Evolutionary conservation across 2,329 filamentous ascomycete genomes (phyloP).

Genomic region (Verticillium zaregamsianum): DNA sequence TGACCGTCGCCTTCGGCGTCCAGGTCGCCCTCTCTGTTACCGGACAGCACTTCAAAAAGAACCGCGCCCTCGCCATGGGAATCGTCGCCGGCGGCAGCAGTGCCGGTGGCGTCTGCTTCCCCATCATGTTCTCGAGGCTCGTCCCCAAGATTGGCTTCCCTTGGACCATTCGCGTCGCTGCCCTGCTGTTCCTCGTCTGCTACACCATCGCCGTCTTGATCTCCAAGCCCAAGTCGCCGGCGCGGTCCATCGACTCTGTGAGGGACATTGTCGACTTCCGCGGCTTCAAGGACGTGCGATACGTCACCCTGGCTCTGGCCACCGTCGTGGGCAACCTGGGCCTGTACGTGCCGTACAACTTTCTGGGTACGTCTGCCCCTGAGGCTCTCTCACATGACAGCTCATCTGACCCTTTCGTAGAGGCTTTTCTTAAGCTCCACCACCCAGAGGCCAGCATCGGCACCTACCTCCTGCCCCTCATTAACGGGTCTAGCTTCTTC

Average conservation of each 20-base stretch:
- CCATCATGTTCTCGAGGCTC: slow-evolving; percentile 31
- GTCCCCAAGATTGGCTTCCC: slow-evolving; percentile 48
- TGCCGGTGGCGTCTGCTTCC: slow-evolving; percentile 11
- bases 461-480: slow-evolving; percentile 35
- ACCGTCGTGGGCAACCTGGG: slow-evolving; percentile 15
- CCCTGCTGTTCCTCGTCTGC: slow-evolving; percentile 34
- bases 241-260: slow-evolving; percentile 2
- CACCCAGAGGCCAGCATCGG: slow-evolving; percentile 29
- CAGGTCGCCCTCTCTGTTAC: slow-evolving; percentile 9
- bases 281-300: slow-evolving; percentile 7
- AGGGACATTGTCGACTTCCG: slow-evolving; percentile 5
- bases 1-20: slow-evolving; percentile 7
- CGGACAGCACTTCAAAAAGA: slow-evolving; percentile 32
- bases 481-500: slow-evolving; percentile 41
- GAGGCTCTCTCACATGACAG: slow-evolving; percentile 28
- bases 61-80: slow-evolving; percentile 24
- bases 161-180: slow-evolving; percentile 43
- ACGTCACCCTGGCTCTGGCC: slow-evolving; percentile 4
- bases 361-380: slow-evolving; percentile 20
- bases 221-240: slow-evolving; percentile 20
- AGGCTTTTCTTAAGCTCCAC: slow-evolving; percentile 34
- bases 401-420: slow-evolving; percentile 42
- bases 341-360: slow-evolving; percentile 30
- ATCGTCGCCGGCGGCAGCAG: slow-evolving; percentile 16
- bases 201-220: slow-evolving; percentile 29